phyloP scores from a whole-genome alignment of 306 rosid genomes.

The Begonia masoniana region DNA sequence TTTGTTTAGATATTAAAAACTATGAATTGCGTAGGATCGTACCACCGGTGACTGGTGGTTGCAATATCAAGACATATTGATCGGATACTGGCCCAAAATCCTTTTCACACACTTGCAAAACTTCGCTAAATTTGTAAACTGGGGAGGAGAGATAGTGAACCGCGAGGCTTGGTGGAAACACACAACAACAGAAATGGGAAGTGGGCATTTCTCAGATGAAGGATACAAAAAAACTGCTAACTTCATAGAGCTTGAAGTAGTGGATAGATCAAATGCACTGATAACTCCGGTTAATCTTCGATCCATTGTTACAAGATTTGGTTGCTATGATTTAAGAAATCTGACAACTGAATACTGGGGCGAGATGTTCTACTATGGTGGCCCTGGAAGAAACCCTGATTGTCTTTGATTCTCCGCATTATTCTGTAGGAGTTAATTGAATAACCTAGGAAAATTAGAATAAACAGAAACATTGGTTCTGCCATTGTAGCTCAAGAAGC shows the following conservation, averaged over 20 bases:
- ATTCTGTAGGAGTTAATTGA: too few species aligned
- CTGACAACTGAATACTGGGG: too few species aligned
- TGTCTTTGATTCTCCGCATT: constrained; percentile 30
- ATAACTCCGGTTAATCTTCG: too few species aligned
- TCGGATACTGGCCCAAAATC: constrained; percentile 95
- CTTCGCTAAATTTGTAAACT: constrained; percentile 84
- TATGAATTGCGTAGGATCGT: constrained; percentile 44
- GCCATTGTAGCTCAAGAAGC: too few species aligned
- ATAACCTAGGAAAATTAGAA: too few species aligned
- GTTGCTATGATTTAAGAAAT: too few species aligned
- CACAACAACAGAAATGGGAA: constrained; percentile 91
- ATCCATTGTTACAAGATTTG: too few species aligned
- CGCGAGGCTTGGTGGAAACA: constrained; percentile 64
- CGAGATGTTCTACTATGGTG: too few species aligned
- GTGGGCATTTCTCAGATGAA: constrained; percentile 78
- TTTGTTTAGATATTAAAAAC: too few species aligned
- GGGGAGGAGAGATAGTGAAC: constrained; percentile 99
- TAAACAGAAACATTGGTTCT: too few species aligned
- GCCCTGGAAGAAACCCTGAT: constrained; percentile 39
- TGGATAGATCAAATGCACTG: constrained; percentile 54
- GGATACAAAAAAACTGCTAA: constrained; percentile 84
- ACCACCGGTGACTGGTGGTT: constrained; percentile 97
- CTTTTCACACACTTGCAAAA: constrained; percentile 81
- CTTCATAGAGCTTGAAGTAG: constrained; percentile 76
- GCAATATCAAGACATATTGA: constrained; percentile 67